phyloP scores from a whole-genome alignment of 2,329 filamentous ascomycete species.

The Cordyceps fumosorosea region DNA sequence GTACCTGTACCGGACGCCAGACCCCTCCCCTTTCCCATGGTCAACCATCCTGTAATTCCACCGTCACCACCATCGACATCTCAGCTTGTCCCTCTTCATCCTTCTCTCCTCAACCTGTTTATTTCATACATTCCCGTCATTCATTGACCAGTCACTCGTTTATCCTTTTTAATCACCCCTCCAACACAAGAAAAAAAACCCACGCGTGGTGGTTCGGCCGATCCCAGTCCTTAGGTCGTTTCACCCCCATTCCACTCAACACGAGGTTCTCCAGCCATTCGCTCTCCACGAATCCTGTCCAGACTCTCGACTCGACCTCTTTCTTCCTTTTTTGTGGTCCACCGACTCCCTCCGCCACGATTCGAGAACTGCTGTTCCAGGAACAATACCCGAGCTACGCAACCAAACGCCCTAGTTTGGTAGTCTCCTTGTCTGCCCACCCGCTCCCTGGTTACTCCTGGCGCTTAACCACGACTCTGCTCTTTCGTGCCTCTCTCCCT shows the following conservation, averaged over 20 bases:
- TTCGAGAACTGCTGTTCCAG: not conserved
- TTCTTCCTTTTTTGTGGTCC: not conserved
- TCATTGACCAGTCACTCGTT: conserved; percentile 13
- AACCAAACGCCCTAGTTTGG: not conserved
- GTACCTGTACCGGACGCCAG: not conserved
- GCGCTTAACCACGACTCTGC: not conserved
- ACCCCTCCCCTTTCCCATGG: not conserved
- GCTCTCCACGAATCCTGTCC: not conserved
- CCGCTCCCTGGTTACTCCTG: not conserved
- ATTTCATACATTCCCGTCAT: not conserved
- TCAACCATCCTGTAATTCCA: not conserved
- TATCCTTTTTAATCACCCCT: conserved; percentile 17
- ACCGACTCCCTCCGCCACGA: not conserved
- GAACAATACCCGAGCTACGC: not conserved
- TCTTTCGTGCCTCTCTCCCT: conserved; percentile 14
- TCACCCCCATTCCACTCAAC: conserved; percentile 12
- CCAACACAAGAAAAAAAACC: not conserved
- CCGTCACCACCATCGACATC: not conserved
- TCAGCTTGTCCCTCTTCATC: conserved; percentile 12
- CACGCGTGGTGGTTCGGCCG: conserved; percentile 1
- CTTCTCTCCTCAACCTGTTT: not conserved
- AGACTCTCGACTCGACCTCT: not conserved
- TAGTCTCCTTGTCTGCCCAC: too few species aligned
- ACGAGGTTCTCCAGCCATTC: conserved; percentile 6
- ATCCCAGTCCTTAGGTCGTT: conserved; percentile 8